These are phyloP conservation scores for Ganoderma sinense DNA, from an alignment of 1,284 basidiomycete genomes.

Conservation along the genomic window DNA sequence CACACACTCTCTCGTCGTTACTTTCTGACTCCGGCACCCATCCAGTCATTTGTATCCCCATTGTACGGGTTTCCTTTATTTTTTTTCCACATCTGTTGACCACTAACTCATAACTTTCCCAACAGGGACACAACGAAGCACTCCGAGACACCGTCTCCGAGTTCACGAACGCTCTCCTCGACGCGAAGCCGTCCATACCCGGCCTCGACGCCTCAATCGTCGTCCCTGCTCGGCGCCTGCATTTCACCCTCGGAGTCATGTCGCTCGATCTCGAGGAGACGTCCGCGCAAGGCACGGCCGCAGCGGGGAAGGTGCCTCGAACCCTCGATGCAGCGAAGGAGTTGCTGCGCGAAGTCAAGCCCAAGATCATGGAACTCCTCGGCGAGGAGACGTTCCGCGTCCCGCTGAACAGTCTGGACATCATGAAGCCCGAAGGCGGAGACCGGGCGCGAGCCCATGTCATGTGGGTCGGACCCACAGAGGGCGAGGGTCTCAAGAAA, in stretches of 20 bases:
- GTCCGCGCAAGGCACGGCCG: not conserved
- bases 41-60: conserved; percentile 36
- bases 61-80: conserved; percentile 9
- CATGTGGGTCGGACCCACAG: conserved; percentile 60
- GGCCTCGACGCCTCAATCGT: conserved; percentile 68
- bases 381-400: conserved; percentile 45
- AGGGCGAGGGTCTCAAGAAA: conserved; percentile 34
- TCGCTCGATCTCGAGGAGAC: conserved; percentile 43
- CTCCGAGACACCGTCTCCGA: conserved; percentile 50
- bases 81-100: not conserved
- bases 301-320: conserved; percentile 1
- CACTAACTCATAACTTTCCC: not conserved
- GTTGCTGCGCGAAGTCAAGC: conserved; percentile 55
- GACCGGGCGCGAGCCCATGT: conserved; percentile 58
- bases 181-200: conserved; percentile 45
- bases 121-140: conserved; percentile 59
- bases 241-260: conserved; percentile 79
- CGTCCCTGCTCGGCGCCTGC: conserved; percentile 66
- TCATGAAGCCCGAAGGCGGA: conserved; percentile 55
- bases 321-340: conserved; percentile 55
- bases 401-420: conserved; percentile 55
- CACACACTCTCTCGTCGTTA: too few species aligned
- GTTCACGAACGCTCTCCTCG: conserved; percentile 56
- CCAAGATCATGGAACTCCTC: conserved; percentile 47
- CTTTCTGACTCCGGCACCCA: not conserved